Evolutionary conservation across 1,139 yeast genomes (phyloP), one percentile per base, ranked within the genome.

Genomic region (Wickerhamiella infanticola): DNA sequence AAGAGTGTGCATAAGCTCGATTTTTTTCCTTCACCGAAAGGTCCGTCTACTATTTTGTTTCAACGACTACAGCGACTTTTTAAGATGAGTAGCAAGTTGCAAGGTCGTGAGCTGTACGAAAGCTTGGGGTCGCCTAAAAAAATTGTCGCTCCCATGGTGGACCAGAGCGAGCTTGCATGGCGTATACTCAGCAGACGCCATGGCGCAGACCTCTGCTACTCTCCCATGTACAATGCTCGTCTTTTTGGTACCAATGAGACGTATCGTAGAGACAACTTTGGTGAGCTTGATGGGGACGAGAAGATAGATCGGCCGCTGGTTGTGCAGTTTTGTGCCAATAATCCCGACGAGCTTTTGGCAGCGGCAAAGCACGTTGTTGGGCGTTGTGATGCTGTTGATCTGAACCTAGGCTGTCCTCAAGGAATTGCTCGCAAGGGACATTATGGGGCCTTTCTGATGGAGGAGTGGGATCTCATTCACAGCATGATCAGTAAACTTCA

Each of bases 71-170:
- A 11, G 7, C 18, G 33, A 9, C 31, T 38, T 23, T 26, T 38
- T 18, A 37, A 18, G 33, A 40, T 31, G 33, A 29, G 33, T 11
- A 35, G 35, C 24, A 67, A 69, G 46, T 56, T 72, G 26, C 58
- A 61, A 24, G 97, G 97, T 2, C 72, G 94, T 49, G 77, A 74
- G 42, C 70, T 90, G 4, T 88, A 69, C 59, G 71, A 81, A 45
- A 65, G 74, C 11, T 66, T 90, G 13, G 94, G 94, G 0, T 58
- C 65, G 24, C 98, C 98, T 1, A 75, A 71, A 46, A 83, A 83
- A 51, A 79, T 93, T 18, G 94, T 93, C 26, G 98, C 97, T 1
- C 99, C 99, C 1, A 90, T 93, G 97, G 99, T 93, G 9, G 98
- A 93, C 62, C 97, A 86, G 55, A 79, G 90, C 3, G 98, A 93